Percentiles rank a stretch among this genome's conserved stretches.
These are phyloP conservation scores for Mikania micrantha DNA, from an alignment of 129 eudicot genomes.

Conservation along the genomic window DNA sequence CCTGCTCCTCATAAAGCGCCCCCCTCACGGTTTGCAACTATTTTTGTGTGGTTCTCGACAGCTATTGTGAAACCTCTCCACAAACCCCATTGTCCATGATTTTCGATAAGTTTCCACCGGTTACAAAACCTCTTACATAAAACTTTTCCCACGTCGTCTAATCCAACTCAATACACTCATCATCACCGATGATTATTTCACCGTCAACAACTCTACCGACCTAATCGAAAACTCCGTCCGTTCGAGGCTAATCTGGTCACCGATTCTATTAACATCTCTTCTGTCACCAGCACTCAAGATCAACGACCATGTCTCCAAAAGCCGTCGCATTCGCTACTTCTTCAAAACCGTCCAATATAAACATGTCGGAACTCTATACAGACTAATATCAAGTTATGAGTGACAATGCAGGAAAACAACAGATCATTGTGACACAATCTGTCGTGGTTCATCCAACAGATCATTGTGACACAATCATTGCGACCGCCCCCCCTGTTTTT, in stretches of 20 bases:
- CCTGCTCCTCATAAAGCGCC: too few species aligned
- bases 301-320: conserved; percentile 31
- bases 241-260: conserved; percentile 18
- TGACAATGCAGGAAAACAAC: conserved; percentile 57
- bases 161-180: conserved; percentile 57
- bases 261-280: background rate
- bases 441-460: conserved; percentile 85
- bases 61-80: too few species aligned
- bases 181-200: conserved; percentile 16
- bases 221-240: background rate
- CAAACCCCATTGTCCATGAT: too few species aligned
- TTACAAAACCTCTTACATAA: conserved; percentile 72
- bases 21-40: too few species aligned
- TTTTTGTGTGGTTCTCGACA: too few species aligned
- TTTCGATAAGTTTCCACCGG: too few species aligned
- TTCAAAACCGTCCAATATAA: conserved; percentile 60
- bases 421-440: conserved; percentile 68
- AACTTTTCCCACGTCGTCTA: conserved; percentile 83
- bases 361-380: conserved; percentile 73
- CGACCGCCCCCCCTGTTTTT: too few species aligned
- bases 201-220: conserved; percentile 9
- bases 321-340: conserved; percentile 31
- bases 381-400: conserved; percentile 39
- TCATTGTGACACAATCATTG: too few species aligned
- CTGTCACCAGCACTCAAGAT: background rate